phyloP scores from a whole-genome alignment of 2,329 filamentous ascomycete species.

The Stemphylium beticola region DNA sequence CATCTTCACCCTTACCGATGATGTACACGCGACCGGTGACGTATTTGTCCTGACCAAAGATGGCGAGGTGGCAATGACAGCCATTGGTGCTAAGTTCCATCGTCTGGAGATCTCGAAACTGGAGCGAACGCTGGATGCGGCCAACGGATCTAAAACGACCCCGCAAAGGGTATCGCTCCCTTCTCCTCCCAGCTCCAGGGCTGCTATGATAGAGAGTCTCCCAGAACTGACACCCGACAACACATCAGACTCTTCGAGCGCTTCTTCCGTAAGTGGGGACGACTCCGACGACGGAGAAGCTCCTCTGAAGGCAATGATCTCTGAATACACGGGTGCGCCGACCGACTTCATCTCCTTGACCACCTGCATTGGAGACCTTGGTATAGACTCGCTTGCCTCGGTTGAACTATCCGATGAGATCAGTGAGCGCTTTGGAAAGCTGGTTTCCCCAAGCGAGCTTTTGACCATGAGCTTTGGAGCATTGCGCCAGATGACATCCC shows the following conservation, averaged over 20 bases:
- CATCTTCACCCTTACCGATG: constrained; percentile 5
- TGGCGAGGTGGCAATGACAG: constrained; percentile 9
- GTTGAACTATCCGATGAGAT: constrained; percentile 20
- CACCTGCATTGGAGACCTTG: constrained; percentile 19
- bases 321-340: constrained; percentile 17
- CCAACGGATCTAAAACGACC: constrained; percentile 3
- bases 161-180: neutral
- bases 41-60: constrained; percentile 16
- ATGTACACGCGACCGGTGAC: constrained; percentile 16
- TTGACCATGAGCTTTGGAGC: constrained; percentile 5
- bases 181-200: neutral
- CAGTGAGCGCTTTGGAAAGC: neutral
- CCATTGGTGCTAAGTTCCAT: constrained; percentile 19
- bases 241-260: constrained; percentile 2
- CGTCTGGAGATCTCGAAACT: constrained; percentile 18
- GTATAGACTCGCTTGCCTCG: constrained; percentile 23
- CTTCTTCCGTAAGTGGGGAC: constrained; percentile 4
- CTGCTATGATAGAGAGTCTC: neutral
- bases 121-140: constrained; percentile 9
- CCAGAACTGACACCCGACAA: constrained; percentile 1
- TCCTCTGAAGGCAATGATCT: constrained; percentile 14
- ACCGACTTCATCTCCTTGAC: constrained; percentile 6
- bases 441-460: constrained; percentile 4
- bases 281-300: constrained; percentile 6
- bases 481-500: constrained; percentile 3